phyloP scores from a whole-genome alignment of 768 basidiomycete species.

The Psilocybe azurescens region DNA sequence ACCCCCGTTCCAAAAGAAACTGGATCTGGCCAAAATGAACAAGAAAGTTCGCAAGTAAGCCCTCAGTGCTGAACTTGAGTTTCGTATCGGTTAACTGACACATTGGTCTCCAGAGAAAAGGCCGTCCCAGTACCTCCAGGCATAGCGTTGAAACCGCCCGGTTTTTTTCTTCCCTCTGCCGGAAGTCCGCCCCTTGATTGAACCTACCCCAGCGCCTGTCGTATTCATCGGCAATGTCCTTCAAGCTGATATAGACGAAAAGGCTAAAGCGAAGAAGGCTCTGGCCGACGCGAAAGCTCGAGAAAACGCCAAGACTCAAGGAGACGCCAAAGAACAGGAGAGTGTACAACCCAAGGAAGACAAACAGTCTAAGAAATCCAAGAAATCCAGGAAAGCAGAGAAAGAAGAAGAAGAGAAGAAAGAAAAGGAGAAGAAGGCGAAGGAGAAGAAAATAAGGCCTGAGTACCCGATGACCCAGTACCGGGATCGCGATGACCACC shows the following conservation, averaged over 20 bases:
- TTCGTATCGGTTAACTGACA: background rate
- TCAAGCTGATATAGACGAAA: background rate
- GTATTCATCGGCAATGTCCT: background rate
- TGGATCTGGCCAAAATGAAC: background rate
- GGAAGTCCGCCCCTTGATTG: too few relatives aligned
- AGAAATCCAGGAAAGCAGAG: background rate
- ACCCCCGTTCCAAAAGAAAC: background rate
- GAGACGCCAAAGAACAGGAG: too few relatives aligned
- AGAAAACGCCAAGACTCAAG: too few relatives aligned
- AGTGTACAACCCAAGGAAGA: too few relatives aligned
- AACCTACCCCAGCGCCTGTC: background rate
- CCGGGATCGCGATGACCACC: background rate
- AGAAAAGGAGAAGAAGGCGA: background rate
- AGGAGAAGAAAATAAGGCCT: background rate
- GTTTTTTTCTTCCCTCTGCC: background rate
- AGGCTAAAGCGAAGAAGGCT: background rate
- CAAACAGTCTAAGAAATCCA: background rate
- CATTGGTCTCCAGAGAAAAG: background rate
- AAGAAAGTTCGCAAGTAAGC: background rate
- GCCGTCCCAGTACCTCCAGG: background rate
- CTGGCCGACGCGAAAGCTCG: too few relatives aligned
- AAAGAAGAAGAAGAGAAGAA: background rate
- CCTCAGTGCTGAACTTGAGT: background rate
- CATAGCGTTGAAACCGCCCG: background rate
- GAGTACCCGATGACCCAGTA: background rate